Conservation (phyloP, 2,329 filamentous ascomycete species). For the Ophiobolus disseminans region DNA sequence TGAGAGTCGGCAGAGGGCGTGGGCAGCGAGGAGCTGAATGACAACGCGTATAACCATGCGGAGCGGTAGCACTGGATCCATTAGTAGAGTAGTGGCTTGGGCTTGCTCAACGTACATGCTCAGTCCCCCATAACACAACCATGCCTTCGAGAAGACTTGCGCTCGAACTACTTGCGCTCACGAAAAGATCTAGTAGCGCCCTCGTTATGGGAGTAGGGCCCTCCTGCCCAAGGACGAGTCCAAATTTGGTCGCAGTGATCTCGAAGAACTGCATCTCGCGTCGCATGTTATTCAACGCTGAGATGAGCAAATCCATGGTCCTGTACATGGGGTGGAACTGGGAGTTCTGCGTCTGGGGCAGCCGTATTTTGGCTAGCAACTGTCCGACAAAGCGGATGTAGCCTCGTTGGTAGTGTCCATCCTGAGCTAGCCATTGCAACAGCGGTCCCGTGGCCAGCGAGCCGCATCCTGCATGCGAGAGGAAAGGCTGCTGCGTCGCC, state of each 20-base stretch:
- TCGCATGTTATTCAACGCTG: constrained; percentile 70
- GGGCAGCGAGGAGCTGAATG: constrained; percentile 50
- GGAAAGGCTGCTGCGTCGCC: constrained; percentile 72
- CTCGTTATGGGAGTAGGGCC: constrained; percentile 58
- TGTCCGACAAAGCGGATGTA: constrained; percentile 72
- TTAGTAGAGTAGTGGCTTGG: constrained; percentile 8
- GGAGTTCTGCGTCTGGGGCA: constrained; percentile 57
- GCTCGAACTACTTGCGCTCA: constrained; percentile 60
- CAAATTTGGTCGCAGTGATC: constrained; percentile 67
- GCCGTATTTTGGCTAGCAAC: constrained; percentile 67
- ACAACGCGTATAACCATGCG: constrained; percentile 58
- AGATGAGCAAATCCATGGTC: constrained; percentile 68
- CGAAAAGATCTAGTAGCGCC: constrained; percentile 65
- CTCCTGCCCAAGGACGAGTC: constrained; percentile 58
- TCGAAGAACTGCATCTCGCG: constrained; percentile 73
- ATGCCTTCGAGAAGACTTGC: constrained; percentile 69
- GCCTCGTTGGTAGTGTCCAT: constrained; percentile 73
- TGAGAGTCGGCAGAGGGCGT: constrained; percentile 51
- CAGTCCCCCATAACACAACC: constrained; percentile 79
- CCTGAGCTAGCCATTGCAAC: constrained; percentile 73
- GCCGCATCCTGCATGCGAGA: constrained; percentile 69
- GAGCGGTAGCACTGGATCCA: constrained; percentile 52
- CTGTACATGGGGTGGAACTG: constrained; percentile 60
- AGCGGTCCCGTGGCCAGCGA: constrained; percentile 63
- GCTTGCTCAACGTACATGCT: constrained; percentile 56